Conservation (phyloP, 2,329 filamentous ascomycete species). For the Phoma herbarum region DNA sequence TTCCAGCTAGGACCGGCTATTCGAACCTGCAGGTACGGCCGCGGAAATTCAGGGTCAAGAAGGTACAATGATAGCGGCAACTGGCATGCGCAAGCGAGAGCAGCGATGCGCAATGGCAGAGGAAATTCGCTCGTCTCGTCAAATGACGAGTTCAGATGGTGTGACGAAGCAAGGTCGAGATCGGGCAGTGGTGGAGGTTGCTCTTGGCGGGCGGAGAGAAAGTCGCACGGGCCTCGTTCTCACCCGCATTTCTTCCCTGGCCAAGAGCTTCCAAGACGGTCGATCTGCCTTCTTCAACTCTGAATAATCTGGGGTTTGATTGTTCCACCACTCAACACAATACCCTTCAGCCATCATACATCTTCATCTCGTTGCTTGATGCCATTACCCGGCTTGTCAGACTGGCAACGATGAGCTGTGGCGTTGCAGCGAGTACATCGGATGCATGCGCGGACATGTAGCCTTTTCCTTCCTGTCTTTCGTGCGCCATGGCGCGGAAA, state of each 20-base stretch:
- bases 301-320: constrained; percentile 28
- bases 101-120: not conserved
- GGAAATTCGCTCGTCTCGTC: constrained; percentile 8
- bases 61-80: not conserved
- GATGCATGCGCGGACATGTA: constrained; percentile 8
- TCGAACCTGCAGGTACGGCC: not conserved
- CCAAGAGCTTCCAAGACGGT: constrained; percentile 23
- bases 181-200: constrained; percentile 9
- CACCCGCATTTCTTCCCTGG: constrained; percentile 22
- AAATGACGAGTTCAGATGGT: constrained; percentile 3
- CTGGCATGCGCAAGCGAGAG: not conserved
- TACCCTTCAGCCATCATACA: constrained; percentile 24
- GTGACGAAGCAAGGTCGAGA: constrained; percentile 8
- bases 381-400: constrained; percentile 16
- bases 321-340: constrained; percentile 35
- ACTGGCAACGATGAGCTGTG: constrained; percentile 16
- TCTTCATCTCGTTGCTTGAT: constrained; percentile 19
- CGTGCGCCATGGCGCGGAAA: constrained; percentile 26
- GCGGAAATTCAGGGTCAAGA: not conserved
- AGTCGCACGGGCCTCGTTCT: constrained; percentile 1
- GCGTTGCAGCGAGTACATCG: constrained; percentile 4
- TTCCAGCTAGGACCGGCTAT: not conserved
- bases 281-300: constrained; percentile 25
- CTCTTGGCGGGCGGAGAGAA: constrained; percentile 11
- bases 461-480: constrained; percentile 6